Evolutionary conservation across 768 basidiomycete species (phyloP).

Genomic region (Boletus insuetus): DNA sequence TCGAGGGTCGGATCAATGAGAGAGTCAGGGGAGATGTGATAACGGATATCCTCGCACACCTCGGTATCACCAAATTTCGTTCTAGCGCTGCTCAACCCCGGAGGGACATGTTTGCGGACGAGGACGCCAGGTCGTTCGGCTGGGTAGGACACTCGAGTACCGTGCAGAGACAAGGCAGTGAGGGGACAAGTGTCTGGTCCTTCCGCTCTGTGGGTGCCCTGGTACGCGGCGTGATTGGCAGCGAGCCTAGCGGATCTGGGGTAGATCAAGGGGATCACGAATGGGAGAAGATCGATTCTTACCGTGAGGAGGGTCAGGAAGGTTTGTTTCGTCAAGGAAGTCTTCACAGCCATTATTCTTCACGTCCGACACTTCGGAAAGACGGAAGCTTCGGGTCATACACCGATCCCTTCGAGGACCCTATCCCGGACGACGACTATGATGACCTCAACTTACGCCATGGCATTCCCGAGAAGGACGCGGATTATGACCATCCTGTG

Average conservation of each 20-base stretch:
- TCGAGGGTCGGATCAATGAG: slow-evolving; percentile 4
- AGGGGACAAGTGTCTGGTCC: slow-evolving; percentile 51
- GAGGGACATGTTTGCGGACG: slow-evolving; percentile 76
- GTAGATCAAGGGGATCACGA: slow-evolving; percentile 12
- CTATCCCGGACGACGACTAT: slow-evolving; percentile 19
- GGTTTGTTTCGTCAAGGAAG: slow-evolving; percentile 22
- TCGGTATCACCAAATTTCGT: slow-evolving; percentile 22
- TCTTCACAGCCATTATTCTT: slow-evolving; percentile 2
- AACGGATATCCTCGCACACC: slow-evolving; percentile 16
- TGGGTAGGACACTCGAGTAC: slow-evolving; percentile 12
- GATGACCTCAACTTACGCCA: slow-evolving; percentile 11
- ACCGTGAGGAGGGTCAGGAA: slow-evolving; percentile 14
- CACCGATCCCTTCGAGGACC: slow-evolving; percentile 44
- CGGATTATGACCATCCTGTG: slow-evolving; percentile 16
- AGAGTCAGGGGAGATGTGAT: slow-evolving; percentile 1
- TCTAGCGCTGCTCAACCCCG: slow-evolving; percentile 31
- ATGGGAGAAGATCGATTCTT: slow-evolving; percentile 20
- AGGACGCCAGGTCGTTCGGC: slow-evolving; percentile 57
- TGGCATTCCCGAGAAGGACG: slow-evolving; percentile 16
- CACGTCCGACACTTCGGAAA: slow-evolving; percentile 7
- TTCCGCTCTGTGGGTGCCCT: slow-evolving; percentile 38
- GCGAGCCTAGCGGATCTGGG: slow-evolving; percentile 26
- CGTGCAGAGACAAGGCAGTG: slow-evolving; percentile 38
- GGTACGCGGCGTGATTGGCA: slow-evolving; percentile 29
- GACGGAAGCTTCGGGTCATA: slow-evolving; percentile 35